Evolutionary conservation across 345 rosid species (phyloP), one percentile per base, ranked within the genome.

Genomic region (Lepidium aucheri): DNA sequence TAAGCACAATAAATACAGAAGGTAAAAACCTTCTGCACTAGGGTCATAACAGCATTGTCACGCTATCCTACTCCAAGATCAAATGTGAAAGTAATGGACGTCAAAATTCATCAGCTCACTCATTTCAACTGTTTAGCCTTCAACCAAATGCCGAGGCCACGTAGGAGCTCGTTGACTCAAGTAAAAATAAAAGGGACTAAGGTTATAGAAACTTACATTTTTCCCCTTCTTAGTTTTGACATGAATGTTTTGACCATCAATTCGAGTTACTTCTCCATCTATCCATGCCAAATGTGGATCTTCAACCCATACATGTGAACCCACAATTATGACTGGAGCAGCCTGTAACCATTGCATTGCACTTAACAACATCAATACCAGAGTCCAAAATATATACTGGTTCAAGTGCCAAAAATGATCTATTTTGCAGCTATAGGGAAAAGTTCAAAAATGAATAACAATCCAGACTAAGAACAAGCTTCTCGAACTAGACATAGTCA

Each of bases 251-350:
- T 60, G 58, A 58, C 90, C 85, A 47, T 65, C 72, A 46, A 89
- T 85, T 34, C 72, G 73, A 32, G 75, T 71, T 12, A 89, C 93
- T 80, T 83, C 81, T 9, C 93, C 96, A 75, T 85, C 80, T 47
- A 79, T 62, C 96, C 96, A 86, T 28, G 96, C 93, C 69, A 81
- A 79, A 39, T 57, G 79, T 26, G 86, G 82, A 82, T 89, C 96
- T 72, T 86, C 89, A 65, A 86, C 85, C 93, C 93, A 86, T 13
- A 89, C 96, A 85, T 83, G 93, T 38, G 93, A 86, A 51, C 90
- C 96, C 59, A 83, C 90, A 16, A 83, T 82, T 46, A 85, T 83
- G 62, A 78, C 84, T 11, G 85, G 85, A 58, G 82, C 86, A 30
- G 90, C 96, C 96, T 89, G 78, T 60, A 66, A 60, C 35, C 35